phyloP scores from a whole-genome alignment of 257 asterid species.

The Schizonepeta tenuifolia region DNA sequence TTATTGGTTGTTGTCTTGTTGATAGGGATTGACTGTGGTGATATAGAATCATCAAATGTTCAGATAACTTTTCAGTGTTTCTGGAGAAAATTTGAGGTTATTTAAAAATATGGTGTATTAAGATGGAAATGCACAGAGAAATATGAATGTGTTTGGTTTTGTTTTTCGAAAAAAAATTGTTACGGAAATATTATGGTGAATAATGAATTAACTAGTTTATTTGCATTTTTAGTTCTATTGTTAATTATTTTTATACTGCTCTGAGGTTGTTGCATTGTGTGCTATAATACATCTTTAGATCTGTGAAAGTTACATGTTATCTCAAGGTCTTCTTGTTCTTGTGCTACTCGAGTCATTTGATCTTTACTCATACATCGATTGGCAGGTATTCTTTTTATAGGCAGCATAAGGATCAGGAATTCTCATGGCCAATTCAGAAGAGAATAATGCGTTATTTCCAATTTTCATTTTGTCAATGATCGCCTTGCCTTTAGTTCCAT shows the following conservation, averaged over 20 bases:
- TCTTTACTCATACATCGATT: slow-evolving; percentile 6
- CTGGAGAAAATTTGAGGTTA: background rate
- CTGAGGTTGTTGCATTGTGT: slow-evolving; percentile 16
- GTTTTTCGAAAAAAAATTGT: slow-evolving; percentile 8
- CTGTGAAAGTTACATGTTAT: slow-evolving; percentile 8
- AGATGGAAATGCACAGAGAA: background rate
- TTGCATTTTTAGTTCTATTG: background rate
- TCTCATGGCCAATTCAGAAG: slow-evolving; percentile 81
- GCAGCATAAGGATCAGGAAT: slow-evolving; percentile 33
- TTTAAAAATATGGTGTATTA: background rate
- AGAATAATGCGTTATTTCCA: slow-evolving; percentile 81
- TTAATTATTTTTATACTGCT: background rate
- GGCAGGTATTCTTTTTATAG: slow-evolving; percentile 47
- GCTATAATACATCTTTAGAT: slow-evolving; percentile 18
- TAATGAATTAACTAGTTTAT: background rate
- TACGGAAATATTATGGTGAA: slow-evolving; percentile 4
- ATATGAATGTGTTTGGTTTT: slow-evolving; percentile 5
- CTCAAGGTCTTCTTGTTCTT: slow-evolving; percentile 9
- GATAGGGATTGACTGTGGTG: slow-evolving; percentile 3
- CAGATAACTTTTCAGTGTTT: background rate
- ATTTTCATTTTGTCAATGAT: slow-evolving; percentile 79
- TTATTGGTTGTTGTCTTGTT: slow-evolving; percentile 23
- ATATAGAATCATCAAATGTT: background rate
- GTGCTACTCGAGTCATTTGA: slow-evolving; percentile 14
- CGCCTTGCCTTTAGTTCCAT: slow-evolving; percentile 88